A percentile compares a stretch with the other conserved stretches of the same genome.
Conservation (phyloP, 2,329 filamentous ascomycete genomes). For the Myriangium duriaei region DNA sequence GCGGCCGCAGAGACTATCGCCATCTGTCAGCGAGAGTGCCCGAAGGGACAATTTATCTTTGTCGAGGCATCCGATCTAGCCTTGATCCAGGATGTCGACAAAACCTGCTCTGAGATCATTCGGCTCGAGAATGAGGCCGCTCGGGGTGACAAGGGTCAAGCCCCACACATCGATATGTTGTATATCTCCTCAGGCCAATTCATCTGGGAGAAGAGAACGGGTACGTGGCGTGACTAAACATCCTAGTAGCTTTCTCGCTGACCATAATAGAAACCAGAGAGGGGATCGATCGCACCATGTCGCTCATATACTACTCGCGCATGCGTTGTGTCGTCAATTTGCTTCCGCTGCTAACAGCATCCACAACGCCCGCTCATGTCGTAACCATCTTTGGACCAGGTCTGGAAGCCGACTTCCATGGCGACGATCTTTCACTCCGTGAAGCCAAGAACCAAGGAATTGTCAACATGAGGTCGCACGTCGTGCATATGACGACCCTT, state of each 20-base stretch:
- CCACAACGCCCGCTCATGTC: slow-evolving; percentile 11
- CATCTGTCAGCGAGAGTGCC: slow-evolving; percentile 14
- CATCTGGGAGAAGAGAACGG: slow-evolving; percentile 15
- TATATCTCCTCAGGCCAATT: slow-evolving; percentile 27
- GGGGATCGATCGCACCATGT: slow-evolving; percentile 16
- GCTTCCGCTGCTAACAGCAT: slow-evolving; percentile 13
- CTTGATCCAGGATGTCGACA: slow-evolving; percentile 24
- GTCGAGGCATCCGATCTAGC: slow-evolving; percentile 23
- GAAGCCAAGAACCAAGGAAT: slow-evolving; percentile 12
- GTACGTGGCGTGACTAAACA: too few relatives aligned
- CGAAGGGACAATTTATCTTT: slow-evolving; percentile 17
- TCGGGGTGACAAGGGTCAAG: slow-evolving; percentile 9
- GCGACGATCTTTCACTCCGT: slow-evolving; percentile 15
- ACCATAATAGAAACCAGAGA: slow-evolving; percentile 15
- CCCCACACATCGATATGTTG: slow-evolving; percentile 27
- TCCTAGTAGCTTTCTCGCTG: too few relatives aligned
- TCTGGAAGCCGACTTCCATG: slow-evolving; percentile 11
- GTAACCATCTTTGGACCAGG: slow-evolving; percentile 16
- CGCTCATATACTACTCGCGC: slow-evolving; percentile 17
- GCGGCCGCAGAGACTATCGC: slow-evolving; percentile 11
- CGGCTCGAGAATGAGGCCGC: slow-evolving; percentile 5
- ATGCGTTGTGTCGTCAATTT: slow-evolving; percentile 14
- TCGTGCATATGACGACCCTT: slow-evolving; percentile 15
- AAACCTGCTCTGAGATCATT: slow-evolving; percentile 21
- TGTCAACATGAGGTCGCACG: slow-evolving; percentile 11